Conservation (phyloP, 116 monocot species). For the Dioscorea cayenensis region DNA sequence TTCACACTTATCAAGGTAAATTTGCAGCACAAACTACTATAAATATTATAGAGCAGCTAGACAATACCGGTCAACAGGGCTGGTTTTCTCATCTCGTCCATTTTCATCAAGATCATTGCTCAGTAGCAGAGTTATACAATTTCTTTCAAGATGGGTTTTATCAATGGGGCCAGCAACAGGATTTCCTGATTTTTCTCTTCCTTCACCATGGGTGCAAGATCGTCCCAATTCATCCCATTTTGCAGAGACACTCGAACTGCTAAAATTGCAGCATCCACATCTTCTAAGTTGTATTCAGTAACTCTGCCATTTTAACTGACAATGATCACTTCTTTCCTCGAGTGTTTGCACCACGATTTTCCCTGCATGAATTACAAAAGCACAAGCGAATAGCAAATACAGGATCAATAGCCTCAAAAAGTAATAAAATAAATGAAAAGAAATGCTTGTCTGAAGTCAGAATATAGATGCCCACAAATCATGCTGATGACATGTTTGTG, state of each 20-base stretch:
- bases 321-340: conserved; percentile 82
- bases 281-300: conserved; percentile 97
- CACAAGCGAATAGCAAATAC: too few species aligned
- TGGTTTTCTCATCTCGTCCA: conserved; percentile 95
- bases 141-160: conserved; percentile 85
- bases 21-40: neutral
- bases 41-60: neutral
- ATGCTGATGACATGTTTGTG: neutral
- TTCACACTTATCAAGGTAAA: neutral
- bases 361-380: conserved; percentile 34
- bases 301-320: conserved; percentile 73
- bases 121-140: conserved; percentile 83
- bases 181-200: conserved; percentile 96
- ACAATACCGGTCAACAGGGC: conserved; percentile 81
- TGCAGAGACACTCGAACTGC: conserved; percentile 97
- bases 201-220: conserved; percentile 89
- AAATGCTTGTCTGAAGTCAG: too few species aligned
- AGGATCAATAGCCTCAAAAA: too few species aligned
- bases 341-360: conserved; percentile 86
- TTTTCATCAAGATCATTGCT: conserved; percentile 96
- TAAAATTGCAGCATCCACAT: conserved; percentile 97
- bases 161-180: conserved; percentile 94
- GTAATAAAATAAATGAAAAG: too few species aligned
- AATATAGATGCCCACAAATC: too few species aligned
- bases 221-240: conserved; percentile 97